Percentiles rank a stretch among this genome's conserved stretches.
Evolutionary conservation across 441 rosid genomes (phyloP).

Genomic region (Sinapis alba): DNA sequence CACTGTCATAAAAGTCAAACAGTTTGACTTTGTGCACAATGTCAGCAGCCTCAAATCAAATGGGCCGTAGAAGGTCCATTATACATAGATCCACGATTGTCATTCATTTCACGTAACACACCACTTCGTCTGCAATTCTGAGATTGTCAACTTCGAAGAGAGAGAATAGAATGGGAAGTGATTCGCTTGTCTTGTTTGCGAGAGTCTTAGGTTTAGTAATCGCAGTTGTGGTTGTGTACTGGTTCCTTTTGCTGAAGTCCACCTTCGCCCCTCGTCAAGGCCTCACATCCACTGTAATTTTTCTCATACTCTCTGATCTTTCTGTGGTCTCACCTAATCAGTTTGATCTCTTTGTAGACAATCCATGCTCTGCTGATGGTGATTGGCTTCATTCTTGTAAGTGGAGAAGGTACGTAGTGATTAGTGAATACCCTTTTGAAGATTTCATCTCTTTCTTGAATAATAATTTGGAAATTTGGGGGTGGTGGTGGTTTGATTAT

Average conservation of each 20-base stretch:
- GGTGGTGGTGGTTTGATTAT: constrained; percentile 3
- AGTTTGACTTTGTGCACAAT: not conserved
- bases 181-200: constrained; percentile 58
- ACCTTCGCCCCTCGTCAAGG: constrained; percentile 56
- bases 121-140: constrained; percentile 7
- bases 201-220: constrained; percentile 62
- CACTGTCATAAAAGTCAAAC: constrained; percentile 2
- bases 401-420: constrained; percentile 76
- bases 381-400: constrained; percentile 82
- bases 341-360: constrained; percentile 44
- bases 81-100: not conserved
- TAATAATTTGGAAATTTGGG: not conserved
- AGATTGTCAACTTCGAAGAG: constrained; percentile 9
- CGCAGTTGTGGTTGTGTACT: constrained; percentile 58
- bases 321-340: not conserved
- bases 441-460: not conserved
- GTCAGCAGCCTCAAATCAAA: not conserved
- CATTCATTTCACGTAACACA: not conserved
- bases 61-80: constrained; percentile 25
- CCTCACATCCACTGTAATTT: constrained; percentile 58
- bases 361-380: constrained; percentile 90
- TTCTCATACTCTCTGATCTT: not conserved
- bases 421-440: not conserved
- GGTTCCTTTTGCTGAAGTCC: constrained; percentile 66
- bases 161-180: constrained; percentile 27